phyloP scores from a whole-genome alignment of 768 basidiomycete genomes.

The Tricholoma sp. region DNA sequence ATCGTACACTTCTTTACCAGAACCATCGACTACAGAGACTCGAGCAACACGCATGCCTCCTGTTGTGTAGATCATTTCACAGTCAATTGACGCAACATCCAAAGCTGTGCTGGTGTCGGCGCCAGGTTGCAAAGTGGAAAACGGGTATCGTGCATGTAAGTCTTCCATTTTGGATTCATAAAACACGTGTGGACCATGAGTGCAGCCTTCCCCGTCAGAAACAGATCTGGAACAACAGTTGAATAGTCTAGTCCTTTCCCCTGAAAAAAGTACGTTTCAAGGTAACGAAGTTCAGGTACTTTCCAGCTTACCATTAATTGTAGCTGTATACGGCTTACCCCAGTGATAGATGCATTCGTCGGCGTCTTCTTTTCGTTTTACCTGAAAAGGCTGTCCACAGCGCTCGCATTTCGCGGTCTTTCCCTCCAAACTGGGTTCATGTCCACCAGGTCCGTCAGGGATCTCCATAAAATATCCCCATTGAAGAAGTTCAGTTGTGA shows the following conservation, averaged over 20 bases:
- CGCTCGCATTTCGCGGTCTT: constrained; percentile 70
- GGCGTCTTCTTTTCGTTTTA: constrained; percentile 52
- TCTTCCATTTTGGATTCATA: constrained; percentile 63
- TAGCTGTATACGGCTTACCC: constrained; percentile 62
- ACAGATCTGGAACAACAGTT: constrained; percentile 73
- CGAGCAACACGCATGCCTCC: constrained; percentile 89
- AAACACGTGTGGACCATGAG: constrained; percentile 85
- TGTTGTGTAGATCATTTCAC: constrained; percentile 96
- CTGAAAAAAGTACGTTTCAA: constrained; percentile 29
- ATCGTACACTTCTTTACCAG: constrained; percentile 74
- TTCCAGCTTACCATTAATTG: constrained; percentile 53
- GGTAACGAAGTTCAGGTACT: not conserved
- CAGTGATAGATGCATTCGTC: constrained; percentile 77
- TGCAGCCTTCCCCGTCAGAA: constrained; percentile 61
- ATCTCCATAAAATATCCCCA: constrained; percentile 73
- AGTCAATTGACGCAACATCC: constrained; percentile 87
- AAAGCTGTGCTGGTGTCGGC: constrained; percentile 32
- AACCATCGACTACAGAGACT: constrained; percentile 81
- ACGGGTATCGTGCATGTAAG: constrained; percentile 72
- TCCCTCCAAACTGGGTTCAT: constrained; percentile 56
- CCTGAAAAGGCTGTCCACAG: constrained; percentile 64
- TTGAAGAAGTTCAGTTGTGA: constrained; percentile 47
- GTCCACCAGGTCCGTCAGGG: constrained; percentile 63
- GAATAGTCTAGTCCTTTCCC: constrained; percentile 63
- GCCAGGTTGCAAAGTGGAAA: constrained; percentile 42